Percentiles rank a stretch among this genome's conserved stretches.
These are phyloP conservation scores for Castanospermum australe DNA, from an alignment of 306 rosid genomes.

Conservation along the genomic window DNA sequence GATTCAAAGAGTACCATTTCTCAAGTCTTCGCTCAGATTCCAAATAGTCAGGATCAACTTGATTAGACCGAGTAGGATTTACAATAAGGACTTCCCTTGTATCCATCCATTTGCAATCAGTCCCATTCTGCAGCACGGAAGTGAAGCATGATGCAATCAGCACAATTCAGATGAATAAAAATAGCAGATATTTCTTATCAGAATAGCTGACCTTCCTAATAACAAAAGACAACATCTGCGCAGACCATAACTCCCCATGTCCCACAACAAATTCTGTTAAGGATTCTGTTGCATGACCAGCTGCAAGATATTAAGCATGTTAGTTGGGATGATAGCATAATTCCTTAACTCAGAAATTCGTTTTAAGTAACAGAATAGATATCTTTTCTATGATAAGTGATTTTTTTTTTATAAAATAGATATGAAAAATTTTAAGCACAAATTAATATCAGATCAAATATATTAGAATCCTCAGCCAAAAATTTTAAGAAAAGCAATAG, in stretches of 20 bases:
- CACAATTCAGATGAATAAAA: conserved; percentile 14
- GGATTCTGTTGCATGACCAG: conserved; percentile 95
- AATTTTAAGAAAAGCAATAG: background rate
- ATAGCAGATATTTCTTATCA: background rate
- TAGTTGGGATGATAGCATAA: conserved; percentile 13
- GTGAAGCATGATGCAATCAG: conserved; percentile 10
- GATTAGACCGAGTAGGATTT: conserved; percentile 71
- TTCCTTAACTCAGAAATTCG: background rate
- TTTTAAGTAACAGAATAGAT: background rate
- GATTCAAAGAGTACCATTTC: conserved; percentile 73
- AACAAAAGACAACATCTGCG: conserved; percentile 65
- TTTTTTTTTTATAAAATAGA: background rate
- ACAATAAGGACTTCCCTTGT: conserved; percentile 92
- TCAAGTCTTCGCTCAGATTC: conserved; percentile 64
- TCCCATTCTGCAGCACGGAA: conserved; percentile 57
- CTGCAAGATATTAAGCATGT: conserved; percentile 49
- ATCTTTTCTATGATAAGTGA: background rate
- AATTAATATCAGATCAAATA: background rate
- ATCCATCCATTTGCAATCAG: conserved; percentile 87
- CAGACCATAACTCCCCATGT: conserved; percentile 94
- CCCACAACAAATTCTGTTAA: conserved; percentile 92
- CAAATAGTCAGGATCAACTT: conserved; percentile 78
- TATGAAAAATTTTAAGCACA: background rate
- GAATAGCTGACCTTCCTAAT: conserved; percentile 59
- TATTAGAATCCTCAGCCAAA: background rate